phyloP scores from a whole-genome alignment of 2,329 filamentous ascomycete species.

The Zopfia rhizophila region DNA sequence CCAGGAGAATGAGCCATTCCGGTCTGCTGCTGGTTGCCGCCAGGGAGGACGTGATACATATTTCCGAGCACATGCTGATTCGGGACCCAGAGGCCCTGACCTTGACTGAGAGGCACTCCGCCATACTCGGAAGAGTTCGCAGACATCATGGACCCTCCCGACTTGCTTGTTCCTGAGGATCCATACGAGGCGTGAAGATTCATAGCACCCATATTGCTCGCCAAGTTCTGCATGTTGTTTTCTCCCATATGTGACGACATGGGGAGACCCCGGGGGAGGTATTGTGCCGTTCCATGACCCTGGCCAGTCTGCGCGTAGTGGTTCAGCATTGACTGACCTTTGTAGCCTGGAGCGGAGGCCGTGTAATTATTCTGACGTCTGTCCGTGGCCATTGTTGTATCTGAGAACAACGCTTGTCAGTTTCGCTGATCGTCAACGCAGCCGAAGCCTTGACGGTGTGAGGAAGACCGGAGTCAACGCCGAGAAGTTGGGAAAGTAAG shows the following conservation, averaged over 20 bases:
- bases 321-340: constrained; percentile 44
- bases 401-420: constrained; percentile 1
- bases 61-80: constrained; percentile 47
- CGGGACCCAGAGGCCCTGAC: constrained; percentile 52
- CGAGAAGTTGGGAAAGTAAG: background rate
- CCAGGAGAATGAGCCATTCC: constrained; percentile 47
- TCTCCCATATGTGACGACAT: constrained; percentile 42
- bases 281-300: constrained; percentile 42
- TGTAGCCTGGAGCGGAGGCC: constrained; percentile 37
- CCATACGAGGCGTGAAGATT: constrained; percentile 48
- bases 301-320: constrained; percentile 40
- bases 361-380: constrained; percentile 43
- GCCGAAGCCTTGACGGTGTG: background rate
- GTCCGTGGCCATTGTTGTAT: constrained; percentile 41
- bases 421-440: constrained; percentile 1
- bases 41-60: constrained; percentile 49
- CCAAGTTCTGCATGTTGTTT: constrained; percentile 43
- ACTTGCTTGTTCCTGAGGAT: constrained; percentile 43
- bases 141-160: constrained; percentile 43
- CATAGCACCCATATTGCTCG: constrained; percentile 48
- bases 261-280: constrained; percentile 49
- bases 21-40: constrained; percentile 40
- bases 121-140: constrained; percentile 47
- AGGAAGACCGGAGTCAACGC: constrained; percentile 1
- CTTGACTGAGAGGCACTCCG: constrained; percentile 44